phyloP scores from a whole-genome alignment of 306 rosid species.

The Casuarina glauca region DNA sequence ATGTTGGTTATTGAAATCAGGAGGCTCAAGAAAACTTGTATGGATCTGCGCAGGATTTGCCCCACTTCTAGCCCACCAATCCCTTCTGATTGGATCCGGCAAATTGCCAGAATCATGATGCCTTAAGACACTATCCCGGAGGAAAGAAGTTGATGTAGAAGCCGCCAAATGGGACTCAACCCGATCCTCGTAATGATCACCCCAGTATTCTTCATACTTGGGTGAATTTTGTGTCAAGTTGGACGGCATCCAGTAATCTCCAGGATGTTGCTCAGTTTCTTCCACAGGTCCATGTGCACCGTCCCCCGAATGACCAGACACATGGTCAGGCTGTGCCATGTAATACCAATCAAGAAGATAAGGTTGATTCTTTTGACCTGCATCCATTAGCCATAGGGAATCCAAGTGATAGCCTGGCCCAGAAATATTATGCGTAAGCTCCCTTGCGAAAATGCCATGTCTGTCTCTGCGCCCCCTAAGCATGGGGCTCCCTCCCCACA shows the following conservation, averaged over 20 bases:
- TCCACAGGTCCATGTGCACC: conserved; percentile 40
- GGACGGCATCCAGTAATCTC: conserved; percentile 53
- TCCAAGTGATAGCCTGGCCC: conserved; percentile 48
- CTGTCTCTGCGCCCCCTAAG: conserved; percentile 44
- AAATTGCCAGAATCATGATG: conserved; percentile 33
- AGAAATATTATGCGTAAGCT: conserved; percentile 36
- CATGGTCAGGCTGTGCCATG: conserved; percentile 43
- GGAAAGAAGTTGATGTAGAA: conserved; percentile 63
- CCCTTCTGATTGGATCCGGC: conserved; percentile 37
- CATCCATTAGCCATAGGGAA: conserved; percentile 61
- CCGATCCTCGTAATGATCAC: conserved; percentile 35
- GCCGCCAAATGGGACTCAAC: conserved; percentile 59
- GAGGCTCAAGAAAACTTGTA: conserved; percentile 87
- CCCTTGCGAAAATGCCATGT: conserved; percentile 41
- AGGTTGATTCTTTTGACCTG: conserved; percentile 55
- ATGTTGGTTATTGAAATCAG: conserved; percentile 49
- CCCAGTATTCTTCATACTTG: conserved; percentile 41
- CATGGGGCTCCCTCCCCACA: conserved; percentile 46
- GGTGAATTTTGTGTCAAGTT: conserved; percentile 35
- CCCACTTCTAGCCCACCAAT: conserved; percentile 84
- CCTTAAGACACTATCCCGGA: conserved; percentile 49
- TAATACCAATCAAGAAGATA: conserved; percentile 91
- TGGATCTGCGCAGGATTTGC: conserved; percentile 35
- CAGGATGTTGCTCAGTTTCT: conserved; percentile 37
- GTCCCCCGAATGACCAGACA: conserved; percentile 20